phyloP scores from a whole-genome alignment of 129 eudicot species.

The Saposhnikovia divaricata region DNA sequence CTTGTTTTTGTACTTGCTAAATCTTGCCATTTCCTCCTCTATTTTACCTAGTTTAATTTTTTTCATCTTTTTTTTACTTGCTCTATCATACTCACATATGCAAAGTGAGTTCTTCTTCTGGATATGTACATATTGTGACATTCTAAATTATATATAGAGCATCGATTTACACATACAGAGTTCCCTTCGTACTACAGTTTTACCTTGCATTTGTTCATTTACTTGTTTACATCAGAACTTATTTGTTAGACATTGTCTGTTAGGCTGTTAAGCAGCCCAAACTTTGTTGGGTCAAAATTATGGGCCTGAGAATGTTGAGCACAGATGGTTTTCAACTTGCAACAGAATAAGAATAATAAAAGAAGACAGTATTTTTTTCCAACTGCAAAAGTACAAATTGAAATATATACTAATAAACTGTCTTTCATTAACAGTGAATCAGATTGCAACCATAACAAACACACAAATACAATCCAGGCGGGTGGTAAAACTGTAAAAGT shows the following conservation, averaged over 20 bases:
- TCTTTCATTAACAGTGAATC: background rate
- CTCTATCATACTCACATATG: background rate
- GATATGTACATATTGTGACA: background rate
- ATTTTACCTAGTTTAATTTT: background rate
- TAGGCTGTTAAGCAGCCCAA: background rate
- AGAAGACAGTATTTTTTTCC: background rate
- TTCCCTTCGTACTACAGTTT: background rate
- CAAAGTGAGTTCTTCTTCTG: background rate
- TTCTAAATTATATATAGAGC: background rate
- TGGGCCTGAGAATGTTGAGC: background rate
- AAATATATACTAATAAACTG: background rate
- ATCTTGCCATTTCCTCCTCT: background rate
- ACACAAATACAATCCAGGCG: constrained; percentile 21
- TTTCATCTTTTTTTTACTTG: background rate
- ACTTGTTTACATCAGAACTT: background rate
- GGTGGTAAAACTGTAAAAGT: constrained; percentile 28
- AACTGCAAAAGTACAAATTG: background rate
- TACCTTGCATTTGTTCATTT: background rate
- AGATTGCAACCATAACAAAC: background rate
- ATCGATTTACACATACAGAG: background rate
- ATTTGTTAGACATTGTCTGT: background rate
- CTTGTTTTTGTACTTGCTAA: background rate
- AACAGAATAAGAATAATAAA: background rate
- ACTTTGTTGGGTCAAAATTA: background rate
- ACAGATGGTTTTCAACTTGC: background rate